Base-by-base conservation (phyloP, 2,329 filamentous ascomycete genomes). In the Stemphylium vesicarium region DNA sequence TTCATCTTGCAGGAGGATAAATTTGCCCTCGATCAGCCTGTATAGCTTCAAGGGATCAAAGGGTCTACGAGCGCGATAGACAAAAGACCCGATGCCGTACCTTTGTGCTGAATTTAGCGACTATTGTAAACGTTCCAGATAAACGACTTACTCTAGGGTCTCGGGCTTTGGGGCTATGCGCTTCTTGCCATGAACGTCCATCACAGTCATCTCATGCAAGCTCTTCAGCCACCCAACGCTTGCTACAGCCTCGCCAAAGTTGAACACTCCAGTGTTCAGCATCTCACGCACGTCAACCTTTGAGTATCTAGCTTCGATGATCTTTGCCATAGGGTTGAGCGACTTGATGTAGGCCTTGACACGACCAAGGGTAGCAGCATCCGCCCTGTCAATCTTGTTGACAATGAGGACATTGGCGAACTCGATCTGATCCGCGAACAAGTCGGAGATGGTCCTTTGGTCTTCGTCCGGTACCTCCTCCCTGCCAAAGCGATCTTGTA, bases 381-480 rank as follows among this genome's bases (percentile, higher is more conserved):
- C 72, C 12, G 89, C 85, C 56, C 85, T 83, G 56, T 90, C 87
- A 5, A 84, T 78, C 72, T 91, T 91, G 75, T 91, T 91, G 16
- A 91, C 75, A 3, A 91, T 80, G 12, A 91, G 81, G 6, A 91
- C 87, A 60, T 91, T 88, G 0, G 88, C 88, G 63, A 92, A 92
- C 72, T 92, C 89, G 55, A 91, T 89, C 65, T 91, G 88, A 62
- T 91, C 88, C 0, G 90, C 87, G 82, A 91, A 89, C 0, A 92
- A 80, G 61, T 91, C 88, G 0, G 88, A 90, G 2, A 92, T 88
- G 0, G 87, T 91, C 0, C 88, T 79, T 61, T 92, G 88, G 56
- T 92, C 89, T 60, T 91, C 88, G 0, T 74, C 84, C 71, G 4
- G 84, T 0, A 72, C 69, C 50, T 88, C 85, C 4, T 87, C 81